Evolutionary conservation across 1,284 basidiomycete species (phyloP).

Genomic region (Ustilago cynodontis): DNA sequence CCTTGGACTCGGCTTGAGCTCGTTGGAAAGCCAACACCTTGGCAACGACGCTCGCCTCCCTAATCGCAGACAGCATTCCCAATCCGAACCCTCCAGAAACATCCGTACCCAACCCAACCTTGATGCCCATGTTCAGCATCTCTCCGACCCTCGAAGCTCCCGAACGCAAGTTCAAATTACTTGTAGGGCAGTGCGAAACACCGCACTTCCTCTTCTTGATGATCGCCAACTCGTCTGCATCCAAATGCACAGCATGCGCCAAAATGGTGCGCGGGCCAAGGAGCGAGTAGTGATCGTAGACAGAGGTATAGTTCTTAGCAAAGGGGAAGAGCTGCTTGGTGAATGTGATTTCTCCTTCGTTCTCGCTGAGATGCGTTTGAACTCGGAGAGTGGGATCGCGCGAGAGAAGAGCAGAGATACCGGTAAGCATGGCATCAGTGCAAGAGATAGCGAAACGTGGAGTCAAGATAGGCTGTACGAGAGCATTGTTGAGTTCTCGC

Average conservation of each 20-base stretch:
- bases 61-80: slow-evolving; percentile 85
- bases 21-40: slow-evolving; percentile 76
- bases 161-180: slow-evolving; percentile 87
- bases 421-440: slow-evolving; percentile 78
- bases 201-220: slow-evolving; percentile 80
- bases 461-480: slow-evolving; percentile 90
- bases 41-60: slow-evolving; percentile 84
- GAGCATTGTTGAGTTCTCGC: slow-evolving; percentile 44
- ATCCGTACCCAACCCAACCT: slow-evolving; percentile 87
- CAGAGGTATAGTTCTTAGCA: slow-evolving; percentile 71
- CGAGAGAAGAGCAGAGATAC: slow-evolving; percentile 75
- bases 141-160: slow-evolving; percentile 83
- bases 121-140: slow-evolving; percentile 85
- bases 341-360: slow-evolving; percentile 79
- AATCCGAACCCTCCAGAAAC: slow-evolving; percentile 88
- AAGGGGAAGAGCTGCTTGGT: slow-evolving; percentile 77
- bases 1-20: slow-evolving; percentile 44
- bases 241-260: slow-evolving; percentile 88
- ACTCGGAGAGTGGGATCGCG: slow-evolving; percentile 76
- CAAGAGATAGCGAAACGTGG: slow-evolving; percentile 97
- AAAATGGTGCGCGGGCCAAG: slow-evolving; percentile 85
- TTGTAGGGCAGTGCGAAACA: slow-evolving; percentile 89
- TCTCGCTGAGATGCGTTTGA: slow-evolving; percentile 95
- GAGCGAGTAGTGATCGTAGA: slow-evolving; percentile 85
- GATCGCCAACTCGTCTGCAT: slow-evolving; percentile 78